These are phyloP conservation scores for Paraphaeosphaeria sporulosa DNA, from an alignment of 2,329 filamentous ascomycete genomes.

Conservation along the genomic window DNA sequence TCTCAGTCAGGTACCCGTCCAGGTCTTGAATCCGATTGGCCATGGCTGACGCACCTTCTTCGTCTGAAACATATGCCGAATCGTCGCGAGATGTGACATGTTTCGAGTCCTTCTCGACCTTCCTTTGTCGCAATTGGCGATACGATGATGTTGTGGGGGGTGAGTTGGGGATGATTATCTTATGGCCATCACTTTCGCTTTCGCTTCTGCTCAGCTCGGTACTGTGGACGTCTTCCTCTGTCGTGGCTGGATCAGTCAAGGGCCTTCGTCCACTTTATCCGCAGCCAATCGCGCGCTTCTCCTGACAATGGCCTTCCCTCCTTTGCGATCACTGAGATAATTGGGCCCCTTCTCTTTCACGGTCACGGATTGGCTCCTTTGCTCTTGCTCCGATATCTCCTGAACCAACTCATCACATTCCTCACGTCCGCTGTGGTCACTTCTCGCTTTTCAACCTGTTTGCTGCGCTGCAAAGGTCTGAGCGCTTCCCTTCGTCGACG, in stretches of 20 bases:
- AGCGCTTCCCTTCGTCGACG: not conserved
- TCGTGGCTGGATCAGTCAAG: not conserved
- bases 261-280: not conserved
- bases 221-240: not conserved
- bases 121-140: not conserved
- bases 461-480: not conserved
- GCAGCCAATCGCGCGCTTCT: slow-evolving; percentile 5
- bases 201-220: not conserved
- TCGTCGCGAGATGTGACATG: too few relatives aligned
- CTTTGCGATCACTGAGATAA: not conserved
- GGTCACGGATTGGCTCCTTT: not conserved
- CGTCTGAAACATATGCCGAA: not conserved
- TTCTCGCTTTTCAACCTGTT: not conserved
- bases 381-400: not conserved
- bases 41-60: not conserved
- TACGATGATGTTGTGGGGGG: not conserved
- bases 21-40: not conserved
- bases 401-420: not conserved
- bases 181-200: not conserved
- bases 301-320: not conserved
- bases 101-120: too few relatives aligned
- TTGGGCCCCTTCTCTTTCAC: not conserved
- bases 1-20: not conserved
- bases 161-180: not conserved
- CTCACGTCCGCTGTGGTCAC: not conserved